phyloP scores from a whole-genome alignment of 2,329 filamentous ascomycete species.

The Penicillium sp. region DNA sequence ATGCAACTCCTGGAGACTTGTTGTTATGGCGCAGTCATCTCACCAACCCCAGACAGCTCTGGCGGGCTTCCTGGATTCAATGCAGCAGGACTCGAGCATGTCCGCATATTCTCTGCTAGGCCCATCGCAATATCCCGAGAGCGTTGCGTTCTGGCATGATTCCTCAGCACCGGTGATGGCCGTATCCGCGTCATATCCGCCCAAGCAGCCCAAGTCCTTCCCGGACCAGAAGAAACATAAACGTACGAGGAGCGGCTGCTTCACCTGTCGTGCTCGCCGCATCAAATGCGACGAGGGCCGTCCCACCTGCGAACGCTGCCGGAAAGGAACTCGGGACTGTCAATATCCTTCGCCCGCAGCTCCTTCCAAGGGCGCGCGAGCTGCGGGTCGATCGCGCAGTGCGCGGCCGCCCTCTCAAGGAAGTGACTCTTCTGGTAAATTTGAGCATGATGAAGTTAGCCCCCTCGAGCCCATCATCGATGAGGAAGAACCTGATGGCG shows the following conservation, averaged over 20 bases:
- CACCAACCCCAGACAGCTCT: slow-evolving; percentile 28
- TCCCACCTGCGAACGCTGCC: slow-evolving; percentile 84
- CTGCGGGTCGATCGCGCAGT: slow-evolving; percentile 41
- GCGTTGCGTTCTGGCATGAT: slow-evolving; percentile 44
- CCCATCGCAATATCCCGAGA: slow-evolving; percentile 38
- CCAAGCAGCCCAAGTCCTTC: slow-evolving; percentile 29
- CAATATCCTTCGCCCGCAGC: slow-evolving; percentile 65
- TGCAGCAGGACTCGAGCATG: slow-evolving; percentile 24
- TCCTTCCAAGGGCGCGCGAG: slow-evolving; percentile 42
- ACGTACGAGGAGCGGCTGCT: slow-evolving; percentile 89
- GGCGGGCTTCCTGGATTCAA: slow-evolving; percentile 25
- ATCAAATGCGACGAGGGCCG: slow-evolving; percentile 92
- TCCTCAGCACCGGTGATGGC: slow-evolving; percentile 21
- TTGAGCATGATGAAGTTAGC: slow-evolving; percentile 39
- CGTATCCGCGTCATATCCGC: slow-evolving; percentile 15
- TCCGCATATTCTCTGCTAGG: slow-evolving; percentile 34
- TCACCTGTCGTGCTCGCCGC: slow-evolving; percentile 79
- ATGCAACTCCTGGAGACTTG: slow-evolving; percentile 11
- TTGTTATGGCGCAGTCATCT: slow-evolving; percentile 31
- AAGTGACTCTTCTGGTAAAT: slow-evolving; percentile 50
- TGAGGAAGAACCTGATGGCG: slow-evolving; percentile 36
- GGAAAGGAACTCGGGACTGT: slow-evolving; percentile 86
- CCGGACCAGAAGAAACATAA: slow-evolving; percentile 81
- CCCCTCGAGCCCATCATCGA: slow-evolving; percentile 42
- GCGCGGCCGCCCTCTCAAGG: slow-evolving; percentile 39